Base-by-base conservation (phyloP, 23 red algal species). In the Gracilaria domingensis region DNA sequence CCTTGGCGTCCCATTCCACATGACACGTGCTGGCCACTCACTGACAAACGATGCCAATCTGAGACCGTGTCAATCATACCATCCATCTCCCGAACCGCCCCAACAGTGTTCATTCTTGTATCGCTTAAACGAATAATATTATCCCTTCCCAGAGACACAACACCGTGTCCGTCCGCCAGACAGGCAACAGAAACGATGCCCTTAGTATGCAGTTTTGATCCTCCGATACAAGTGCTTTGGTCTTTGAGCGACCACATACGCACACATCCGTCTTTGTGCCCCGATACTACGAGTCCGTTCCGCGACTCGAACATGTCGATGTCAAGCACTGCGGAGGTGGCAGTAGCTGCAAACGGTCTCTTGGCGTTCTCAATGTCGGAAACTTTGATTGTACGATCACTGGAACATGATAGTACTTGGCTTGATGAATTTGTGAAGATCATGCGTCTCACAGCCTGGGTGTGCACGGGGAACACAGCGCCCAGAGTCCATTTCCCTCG, bases 91-190 rank as follows among this genome's bases (percentile, higher is more conserved):
- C 74, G 69, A 61, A 89, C 74, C 20, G 61, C 50, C 14, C 37
- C 45, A 25, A 80, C 50, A 44, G 33, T 50, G 35, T 33, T 14
- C 83, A 87, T 87, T n/a, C 86, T 33, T 21, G 71, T 80, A 56
- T 89, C 86, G 34, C 74, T 80, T 40, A 89, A 33, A 32, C 74
- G 70, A 36, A 89, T 65, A 2, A 66, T 30, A 47, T 80, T 80
- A 78, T 89, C 86, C 12, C 86, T 38, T 24, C 86, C 86, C n/a
- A 89, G 69, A 80, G 72, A 79, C 12, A 89, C 49, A 12, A 89
- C 74, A 12, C 86, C 55, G 33, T 66, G 61, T 79, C 74, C 86
- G 44, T 89, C 86, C 13, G 44, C 69, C 8, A 89, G 57, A 62
- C 86, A 89, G 25, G 50, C 47, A 56, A 89, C 72, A 3, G 86